Evolutionary conservation across 345 rosid species (phyloP).

Genomic region (Lumnitzera littorea): DNA sequence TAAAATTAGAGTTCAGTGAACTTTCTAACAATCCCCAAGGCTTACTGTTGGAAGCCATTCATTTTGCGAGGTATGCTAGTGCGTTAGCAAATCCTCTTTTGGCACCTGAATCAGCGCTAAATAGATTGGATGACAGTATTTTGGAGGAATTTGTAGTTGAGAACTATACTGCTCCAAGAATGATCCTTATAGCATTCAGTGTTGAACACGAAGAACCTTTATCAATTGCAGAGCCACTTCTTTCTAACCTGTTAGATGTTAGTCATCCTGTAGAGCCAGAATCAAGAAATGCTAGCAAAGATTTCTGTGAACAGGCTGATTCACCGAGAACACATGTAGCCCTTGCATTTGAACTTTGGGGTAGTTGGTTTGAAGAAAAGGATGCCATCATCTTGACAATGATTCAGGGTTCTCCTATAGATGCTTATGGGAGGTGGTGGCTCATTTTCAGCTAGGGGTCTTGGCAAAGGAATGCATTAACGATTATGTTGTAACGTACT

Average conservation of each 20-base stretch:
- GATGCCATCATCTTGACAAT: slow-evolving; percentile 71
- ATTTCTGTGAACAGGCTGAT: too few relatives aligned
- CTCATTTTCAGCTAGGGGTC: slow-evolving; percentile 94
- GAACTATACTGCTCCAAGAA: slow-evolving; percentile 69
- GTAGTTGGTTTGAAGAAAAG: slow-evolving; percentile 71
- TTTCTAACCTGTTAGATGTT: too few relatives aligned
- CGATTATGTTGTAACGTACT: slow-evolving; percentile 68
- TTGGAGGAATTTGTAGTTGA: slow-evolving; percentile 26
- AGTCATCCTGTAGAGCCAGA: too few relatives aligned
- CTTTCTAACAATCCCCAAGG: slow-evolving; percentile 67
- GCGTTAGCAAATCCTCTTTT: slow-evolving; percentile 84
- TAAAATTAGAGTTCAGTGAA: slow-evolving; percentile 61
- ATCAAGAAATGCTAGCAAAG: too few relatives aligned
- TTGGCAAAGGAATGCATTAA: slow-evolving; percentile 98
- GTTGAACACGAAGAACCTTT: slow-evolving; percentile 54
- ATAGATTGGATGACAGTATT: slow-evolving; percentile 28
- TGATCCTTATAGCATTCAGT: slow-evolving; percentile 81
- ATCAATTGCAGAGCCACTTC: too few relatives aligned
- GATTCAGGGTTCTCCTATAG: slow-evolving; percentile 63
- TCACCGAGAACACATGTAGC: too few relatives aligned
- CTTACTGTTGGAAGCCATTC: slow-evolving; percentile 78
- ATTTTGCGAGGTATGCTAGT: slow-evolving; percentile 71
- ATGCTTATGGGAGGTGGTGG: slow-evolving; percentile 21
- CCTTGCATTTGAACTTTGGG: slow-evolving; percentile 76
- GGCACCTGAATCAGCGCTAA: slow-evolving; percentile 68